Evolutionary conservation across 495 filamentous ascomycete species (phyloP), one percentile per base, ranked within the genome.

Genomic region (Penicillium waksmanii): DNA sequence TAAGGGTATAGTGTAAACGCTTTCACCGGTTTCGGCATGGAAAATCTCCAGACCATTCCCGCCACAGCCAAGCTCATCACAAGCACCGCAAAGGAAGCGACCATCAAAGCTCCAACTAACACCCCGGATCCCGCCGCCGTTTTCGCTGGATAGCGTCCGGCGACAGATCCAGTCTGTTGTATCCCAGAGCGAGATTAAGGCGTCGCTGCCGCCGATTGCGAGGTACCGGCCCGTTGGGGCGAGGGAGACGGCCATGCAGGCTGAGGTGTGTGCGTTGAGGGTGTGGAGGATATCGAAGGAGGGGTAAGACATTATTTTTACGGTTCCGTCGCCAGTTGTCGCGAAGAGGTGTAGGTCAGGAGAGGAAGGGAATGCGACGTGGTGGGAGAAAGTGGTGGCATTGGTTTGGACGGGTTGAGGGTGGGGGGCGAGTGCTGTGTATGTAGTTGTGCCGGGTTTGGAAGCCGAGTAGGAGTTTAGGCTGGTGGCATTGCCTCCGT

Each of bases 101-200:
- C 95, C 93, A 66, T 97, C 96, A 66, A 92, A 98, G 49, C 87
- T 90, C 76, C 96, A 98, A 63, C 90, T 91, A 36, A 98, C 84
- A 66, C 86, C 92, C 61, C 87, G 87, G 23, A 97, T 88, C 5
- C 89, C 86, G 0, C 91, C 92, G n/a, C 82, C 80, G 71, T 91
- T 88, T 34, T 75, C 68, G 54, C 84, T 84, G 18, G 87, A 86
- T 19, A 97, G 77, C 4, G 91, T 96, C 54, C 91, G 85, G 49
- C 87, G 82, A 68, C 92, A 97, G 53, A 95, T 87, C 93, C 92
- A 97, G 66, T 96, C 90, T 34, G 83, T 84, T 0, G 96, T 97
- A 70, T 97, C 93, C 89, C 93, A 98, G 15, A 98, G 83, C 6
- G 89, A 82, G 50, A 97, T 89, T 15, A 96, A 83, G 1, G 92